Evolutionary conservation across 2,329 filamentous ascomycete species (phyloP), one percentile per base, ranked within the genome.

Genomic region (Phyllosticta citriasiana): DNA sequence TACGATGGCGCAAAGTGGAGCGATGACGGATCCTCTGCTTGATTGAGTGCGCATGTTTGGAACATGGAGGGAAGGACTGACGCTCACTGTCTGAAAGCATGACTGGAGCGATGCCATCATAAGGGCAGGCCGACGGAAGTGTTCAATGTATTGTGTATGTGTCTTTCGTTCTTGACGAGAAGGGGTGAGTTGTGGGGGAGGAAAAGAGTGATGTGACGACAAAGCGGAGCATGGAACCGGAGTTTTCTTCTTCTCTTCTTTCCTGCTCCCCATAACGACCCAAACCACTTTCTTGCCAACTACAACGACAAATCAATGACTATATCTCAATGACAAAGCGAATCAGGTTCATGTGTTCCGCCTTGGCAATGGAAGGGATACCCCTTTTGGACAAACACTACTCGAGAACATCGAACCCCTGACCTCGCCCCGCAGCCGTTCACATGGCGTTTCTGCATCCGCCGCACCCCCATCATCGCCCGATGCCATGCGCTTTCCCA

Each of bases 1-100:
- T 62, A 62, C 33, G 60, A 35, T n/a, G 55, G 57, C 19, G 60
- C 60, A 6, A 55, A 33, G 22, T 62, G 60, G 60, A 62, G 60
- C 52, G 60, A 62, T 19, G 60, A 62, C n/a, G 60, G 60, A 1
- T 22, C 27, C 50, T 61, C 40, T n/a, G 16, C 40, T n/a, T 47
- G 4, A n/a, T 14, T 47, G 1, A n/a, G 3, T 47, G 40, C 33
- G 40, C 40, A 47, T 47, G 40, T 47, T 47, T 47, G 40, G 59
- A 61, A 56, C 4, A 30, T 51, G 33, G 57, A 47, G 9, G 33
- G 24, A 52, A 56, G 40, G 52, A 19, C 51, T n/a, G 19, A 51
- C 14, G 22, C 2, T n/a, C 16, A 14, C 30, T 55, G 19, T 50
- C 22, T 55, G 19, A 30, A 50, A 51, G 40, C n/a, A n/a, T 16